Percentiles rank a stretch among this genome's conserved stretches.
Evolutionary conservation across 352 stramenopile species (phyloP).

Genomic region (Phytophthora litchii): DNA sequence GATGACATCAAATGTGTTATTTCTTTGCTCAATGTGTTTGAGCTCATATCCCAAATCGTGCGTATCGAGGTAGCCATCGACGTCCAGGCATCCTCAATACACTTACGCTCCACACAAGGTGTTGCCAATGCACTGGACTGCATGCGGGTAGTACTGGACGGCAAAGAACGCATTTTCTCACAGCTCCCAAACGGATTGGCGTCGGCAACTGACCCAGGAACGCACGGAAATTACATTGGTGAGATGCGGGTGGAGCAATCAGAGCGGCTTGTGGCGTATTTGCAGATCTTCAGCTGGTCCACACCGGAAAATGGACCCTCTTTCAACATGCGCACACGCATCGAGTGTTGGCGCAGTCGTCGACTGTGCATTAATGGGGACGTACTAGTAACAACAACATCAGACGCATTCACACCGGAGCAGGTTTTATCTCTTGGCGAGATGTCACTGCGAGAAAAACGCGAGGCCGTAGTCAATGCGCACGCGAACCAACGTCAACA

Average conservation of each 20-base stretch:
- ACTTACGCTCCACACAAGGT: slow-evolving; percentile 34
- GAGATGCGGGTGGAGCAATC: slow-evolving; percentile 45
- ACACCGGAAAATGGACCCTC: slow-evolving; percentile 24
- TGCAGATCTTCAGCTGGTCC: slow-evolving; percentile 51
- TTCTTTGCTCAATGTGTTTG: slow-evolving; percentile 47
- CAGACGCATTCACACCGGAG: slow-evolving; percentile 30
- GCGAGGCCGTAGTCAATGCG: slow-evolving; percentile 25
- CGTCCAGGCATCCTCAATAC: slow-evolving; percentile 36
- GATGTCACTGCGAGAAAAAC: slow-evolving; percentile 48
- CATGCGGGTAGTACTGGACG: slow-evolving; percentile 56
- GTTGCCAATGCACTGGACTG: slow-evolving; percentile 30
- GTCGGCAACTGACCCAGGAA: slow-evolving; percentile 20
- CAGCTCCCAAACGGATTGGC: slow-evolving; percentile 53
- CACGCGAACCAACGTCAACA: slow-evolving; percentile 11
- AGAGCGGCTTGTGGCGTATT: slow-evolving; percentile 45
- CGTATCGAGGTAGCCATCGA: slow-evolving; percentile 45
- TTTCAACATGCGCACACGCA: slow-evolving; percentile 45
- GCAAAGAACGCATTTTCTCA: slow-evolving; percentile 59
- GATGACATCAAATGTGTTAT: slow-evolving; percentile 4
- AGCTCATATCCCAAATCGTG: slow-evolving; percentile 47
- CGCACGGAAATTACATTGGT: slow-evolving; percentile 59
- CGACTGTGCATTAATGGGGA: slow-evolving; percentile 57
- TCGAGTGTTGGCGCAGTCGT: slow-evolving; percentile 50
- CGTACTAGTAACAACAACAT: slow-evolving; percentile 36
- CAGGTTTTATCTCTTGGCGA: slow-evolving; percentile 39